Base-by-base conservation (phyloP, 192 early-diverging fungal species). In the Backusella mclennaniae region DNA sequence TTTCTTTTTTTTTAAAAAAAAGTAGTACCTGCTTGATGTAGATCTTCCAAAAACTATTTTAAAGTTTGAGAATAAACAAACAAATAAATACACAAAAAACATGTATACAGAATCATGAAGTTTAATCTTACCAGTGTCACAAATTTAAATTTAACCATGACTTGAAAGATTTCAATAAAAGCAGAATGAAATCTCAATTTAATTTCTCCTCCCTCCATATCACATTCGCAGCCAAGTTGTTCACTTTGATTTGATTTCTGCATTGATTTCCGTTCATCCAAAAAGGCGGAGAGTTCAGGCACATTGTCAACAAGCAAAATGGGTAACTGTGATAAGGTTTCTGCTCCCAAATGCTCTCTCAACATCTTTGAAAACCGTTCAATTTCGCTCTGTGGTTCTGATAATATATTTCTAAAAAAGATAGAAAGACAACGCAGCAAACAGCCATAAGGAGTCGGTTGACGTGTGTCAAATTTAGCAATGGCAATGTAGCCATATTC, bases 21-120 rank as follows among this genome's bases (percentile, higher is more conserved):
- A n/a, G 11, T 15, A 35, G n/a, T 76, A 81, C 79, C 79, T 73
- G 79, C 79, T 81, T 81, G 79, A 67, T 81, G 79, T 19, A 81
- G 67, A 77, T 81, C 79, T 70, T 81, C 79, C 66, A 81, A 49
- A 69, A 81, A 81, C 79, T 81, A 38, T 38, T 52, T 52, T 52
- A 52, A n/a, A 52, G 36, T 23, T 41, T 38, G 38, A 41, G 42
- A 42, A 44, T 69, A 68, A n/a, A 23, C 14, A 67, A n/a, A 67
- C 29, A 67, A 67, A 38, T 21, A 46, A 71, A 39, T 42, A 14
- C 11, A 12, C 14, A 9, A 71, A 46, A 71, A 31, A 38, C 11
- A 38, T 33, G 6, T 11, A 38, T 1, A 38, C 36, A 38, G 36
- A 38, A 38, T 38, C 36, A 38, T 4, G 19, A 72, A 42, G 49